Conservation (phyloP, 495 filamentous ascomycete genomes). For the Cryomyces antarcticus region DNA sequence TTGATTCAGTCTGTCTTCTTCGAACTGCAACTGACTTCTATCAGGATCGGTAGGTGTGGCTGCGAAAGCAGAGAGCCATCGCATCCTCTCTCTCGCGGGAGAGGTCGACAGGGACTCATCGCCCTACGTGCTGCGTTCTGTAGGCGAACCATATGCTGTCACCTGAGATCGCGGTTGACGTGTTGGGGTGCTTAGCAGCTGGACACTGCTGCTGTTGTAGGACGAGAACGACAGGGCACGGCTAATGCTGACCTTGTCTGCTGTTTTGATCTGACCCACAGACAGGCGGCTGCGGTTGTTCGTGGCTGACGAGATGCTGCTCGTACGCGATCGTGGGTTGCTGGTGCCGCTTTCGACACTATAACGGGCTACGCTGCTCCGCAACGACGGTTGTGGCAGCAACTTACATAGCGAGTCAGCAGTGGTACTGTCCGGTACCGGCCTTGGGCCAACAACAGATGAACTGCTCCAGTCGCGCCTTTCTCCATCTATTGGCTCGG, state of each 20-base stretch:
- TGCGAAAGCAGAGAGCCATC: no score
- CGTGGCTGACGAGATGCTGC: slow-evolving; percentile 1
- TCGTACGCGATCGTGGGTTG: slow-evolving; percentile 1
- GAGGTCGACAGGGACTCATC: no score
- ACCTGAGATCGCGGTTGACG: slow-evolving; percentile 1
- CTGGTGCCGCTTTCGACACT: background rate
- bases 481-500: slow-evolving; percentile 5
- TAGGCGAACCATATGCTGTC: slow-evolving; percentile 7
- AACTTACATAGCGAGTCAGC: no score
- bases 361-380: slow-evolving; percentile 5
- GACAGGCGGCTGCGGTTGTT: slow-evolving; percentile 4
- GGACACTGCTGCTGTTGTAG: background rate
- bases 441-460: background rate
- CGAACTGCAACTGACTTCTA: no score
- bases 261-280: slow-evolving; percentile 3
- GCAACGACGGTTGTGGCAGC: no score
- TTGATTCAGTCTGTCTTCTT: no score
- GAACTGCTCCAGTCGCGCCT: background rate
- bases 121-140: slow-evolving; percentile 7
- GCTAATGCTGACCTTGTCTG: slow-evolving; percentile 6
- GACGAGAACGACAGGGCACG: slow-evolving; percentile 5
- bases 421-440: background rate
- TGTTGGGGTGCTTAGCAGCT: background rate
- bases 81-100: no score
- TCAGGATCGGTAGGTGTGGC: no score